phyloP scores from a whole-genome alignment of 179 eudicot genomes.

The Beta corolliflora region DNA sequence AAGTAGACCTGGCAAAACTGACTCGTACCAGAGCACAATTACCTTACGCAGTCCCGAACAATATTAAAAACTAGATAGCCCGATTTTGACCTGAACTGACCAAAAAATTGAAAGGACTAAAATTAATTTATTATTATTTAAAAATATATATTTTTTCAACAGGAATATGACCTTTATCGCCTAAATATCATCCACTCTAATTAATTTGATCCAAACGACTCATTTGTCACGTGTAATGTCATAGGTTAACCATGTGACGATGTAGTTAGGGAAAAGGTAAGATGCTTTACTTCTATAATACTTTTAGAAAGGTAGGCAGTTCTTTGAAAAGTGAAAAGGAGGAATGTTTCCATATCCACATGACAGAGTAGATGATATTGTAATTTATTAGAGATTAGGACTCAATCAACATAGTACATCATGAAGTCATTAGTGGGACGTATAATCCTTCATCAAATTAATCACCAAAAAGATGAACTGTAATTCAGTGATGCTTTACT shows the following conservation, averaged over 20 bases:
- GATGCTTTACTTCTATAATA: background rate
- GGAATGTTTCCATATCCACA: background rate
- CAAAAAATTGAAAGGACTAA: background rate
- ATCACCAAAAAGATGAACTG: background rate
- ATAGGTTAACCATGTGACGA: background rate
- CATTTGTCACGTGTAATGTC: background rate
- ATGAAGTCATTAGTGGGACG: background rate
- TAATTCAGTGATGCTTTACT: background rate
- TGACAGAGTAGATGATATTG: constrained; percentile 5
- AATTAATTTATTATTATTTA: background rate
- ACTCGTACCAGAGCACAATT: background rate
- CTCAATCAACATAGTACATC: background rate
- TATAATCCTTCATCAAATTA: background rate
- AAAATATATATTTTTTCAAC: background rate
- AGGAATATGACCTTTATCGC: background rate
- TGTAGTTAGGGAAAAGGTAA: constrained; percentile 6
- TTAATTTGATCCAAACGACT: too few species aligned
- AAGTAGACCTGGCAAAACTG: background rate
- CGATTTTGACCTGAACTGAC: background rate
- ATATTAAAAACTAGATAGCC: background rate
- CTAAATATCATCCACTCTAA: too few species aligned
- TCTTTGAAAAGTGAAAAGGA: constrained; percentile 19
- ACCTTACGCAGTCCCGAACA: background rate
- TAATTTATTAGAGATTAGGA: background rate
- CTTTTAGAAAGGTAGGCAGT: background rate